Percentiles rank a stretch among this genome's conserved stretches.
Evolutionary conservation across 2,329 filamentous ascomycete species (phyloP).

Genomic region (Rugonectria rugulosa): DNA sequence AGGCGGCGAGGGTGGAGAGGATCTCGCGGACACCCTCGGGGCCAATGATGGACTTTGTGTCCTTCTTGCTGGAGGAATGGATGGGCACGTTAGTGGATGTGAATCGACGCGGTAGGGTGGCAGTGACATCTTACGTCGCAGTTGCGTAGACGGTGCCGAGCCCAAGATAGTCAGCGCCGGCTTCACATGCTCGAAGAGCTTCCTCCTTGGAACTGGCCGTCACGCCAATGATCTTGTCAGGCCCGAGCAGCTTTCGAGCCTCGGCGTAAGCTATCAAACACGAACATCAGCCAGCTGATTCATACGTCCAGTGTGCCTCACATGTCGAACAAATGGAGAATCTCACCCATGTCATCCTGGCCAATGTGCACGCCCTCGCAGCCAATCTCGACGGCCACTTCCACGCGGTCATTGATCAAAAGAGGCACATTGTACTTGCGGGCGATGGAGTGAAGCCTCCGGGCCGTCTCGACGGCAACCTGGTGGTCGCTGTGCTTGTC

Average conservation of each 20-base stretch:
- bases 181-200: constrained; percentile 73
- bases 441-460: constrained; percentile 75
- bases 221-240: constrained; percentile 84
- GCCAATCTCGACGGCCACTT: constrained; percentile 83
- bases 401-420: constrained; percentile 91
- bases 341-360: constrained; percentile 88
- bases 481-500: constrained; percentile 85
- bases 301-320: background rate
- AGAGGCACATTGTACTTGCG: constrained; percentile 74
- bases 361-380: constrained; percentile 95
- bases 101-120: too few relatives aligned
- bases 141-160: constrained; percentile 92
- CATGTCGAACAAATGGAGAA: constrained; percentile 8
- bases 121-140: constrained; percentile 64
- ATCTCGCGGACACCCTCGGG: constrained; percentile 62
- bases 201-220: constrained; percentile 81
- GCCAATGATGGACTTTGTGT: constrained; percentile 74
- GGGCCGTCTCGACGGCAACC: constrained; percentile 73
- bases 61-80: constrained; percentile 70
- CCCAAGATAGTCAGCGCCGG: constrained; percentile 89
- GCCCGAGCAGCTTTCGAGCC: constrained; percentile 77
- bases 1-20: constrained; percentile 62
- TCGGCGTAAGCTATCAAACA: constrained; percentile 38
- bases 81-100: constrained; percentile 1
- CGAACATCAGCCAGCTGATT: too few relatives aligned